Evolutionary conservation across 768 basidiomycete species (phyloP), one percentile per base, ranked within the genome.

Genomic region (Sarcodon aspratus): DNA sequence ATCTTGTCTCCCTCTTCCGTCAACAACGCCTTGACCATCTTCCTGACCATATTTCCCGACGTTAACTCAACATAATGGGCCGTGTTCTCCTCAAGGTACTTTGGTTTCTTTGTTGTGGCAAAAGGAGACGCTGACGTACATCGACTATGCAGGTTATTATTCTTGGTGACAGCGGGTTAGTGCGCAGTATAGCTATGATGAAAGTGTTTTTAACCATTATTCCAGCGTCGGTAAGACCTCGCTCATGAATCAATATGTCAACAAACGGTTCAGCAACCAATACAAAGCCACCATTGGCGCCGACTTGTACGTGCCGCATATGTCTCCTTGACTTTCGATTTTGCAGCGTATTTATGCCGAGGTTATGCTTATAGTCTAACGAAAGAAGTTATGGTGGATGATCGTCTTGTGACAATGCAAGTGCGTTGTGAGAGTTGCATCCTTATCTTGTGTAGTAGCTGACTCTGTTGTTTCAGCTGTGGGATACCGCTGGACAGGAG

Each of bases 211-310:
- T 15, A 11, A 35, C 10, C 13, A 21, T 36, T 17, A 21, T 33
- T 47, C 13, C 59, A 94, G 94, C 50, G 95, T 97, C 65, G 95
- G 94, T 38, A 98, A 98, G 85, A 98, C 96, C 37, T 98, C 95
- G 31, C 85, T 99, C 59, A 99, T 99, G 96, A 97, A 97, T 73
- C 96, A 99, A 70, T 98, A 96, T 72, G 96, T 99, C 55, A 98
- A 97, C 80, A 98, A 97, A 69, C 86, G 96, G 53, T 99, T 98
- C 69, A 92, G 88, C 66, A 96, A 94, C 70, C 95, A 97, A 71
- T 99, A 99, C 79, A 98, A 98, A 72, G 96, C 96, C 13, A 98
- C 96, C 53, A 95, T 95, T 63, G 92, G 92, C 51, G 92, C 92
- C 51, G 91, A 94, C 77, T 94, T 94, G 89, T 91, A 69, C 52